phyloP scores from a whole-genome alignment of 345 rosid species.

The Eutrema japonicum region DNA sequence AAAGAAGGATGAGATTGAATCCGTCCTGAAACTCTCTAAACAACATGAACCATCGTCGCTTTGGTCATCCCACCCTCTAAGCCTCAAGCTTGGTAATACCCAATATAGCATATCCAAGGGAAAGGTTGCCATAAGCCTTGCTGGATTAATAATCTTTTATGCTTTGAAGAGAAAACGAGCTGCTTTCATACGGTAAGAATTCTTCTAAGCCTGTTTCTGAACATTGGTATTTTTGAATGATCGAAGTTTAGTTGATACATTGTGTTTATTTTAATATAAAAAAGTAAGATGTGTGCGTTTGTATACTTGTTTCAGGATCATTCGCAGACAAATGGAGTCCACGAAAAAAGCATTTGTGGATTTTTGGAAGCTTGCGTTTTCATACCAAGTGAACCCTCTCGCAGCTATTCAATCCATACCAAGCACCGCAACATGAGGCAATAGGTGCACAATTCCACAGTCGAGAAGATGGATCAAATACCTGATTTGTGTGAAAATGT shows the following conservation, averaged over 20 bases:
- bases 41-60: slow-evolving; percentile 40
- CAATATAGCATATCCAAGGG: slow-evolving; percentile 53
- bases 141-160: slow-evolving; percentile 56
- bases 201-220: slow-evolving; percentile 20
- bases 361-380: slow-evolving; percentile 88
- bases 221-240: background rate
- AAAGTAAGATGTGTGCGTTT: background rate
- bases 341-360: slow-evolving; percentile 66
- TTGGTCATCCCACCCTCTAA: slow-evolving; percentile 67
- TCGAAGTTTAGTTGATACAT: background rate
- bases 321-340: slow-evolving; percentile 49
- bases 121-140: slow-evolving; percentile 61
- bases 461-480: slow-evolving; percentile 12
- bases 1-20: slow-evolving; percentile 26
- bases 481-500: slow-evolving; percentile 13
- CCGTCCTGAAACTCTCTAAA: slow-evolving; percentile 46
- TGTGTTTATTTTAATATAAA: background rate
- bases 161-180: slow-evolving; percentile 59
- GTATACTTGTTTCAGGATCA: slow-evolving; percentile 51
- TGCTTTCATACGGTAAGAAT: slow-evolving; percentile 56
- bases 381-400: slow-evolving; percentile 91
- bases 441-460: background rate
- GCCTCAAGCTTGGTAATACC: slow-evolving; percentile 57
- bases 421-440: slow-evolving; percentile 36
- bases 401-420: slow-evolving; percentile 85